phyloP scores from a whole-genome alignment of 2,329 filamentous ascomycete genomes.

The Zalaria sp. region DNA sequence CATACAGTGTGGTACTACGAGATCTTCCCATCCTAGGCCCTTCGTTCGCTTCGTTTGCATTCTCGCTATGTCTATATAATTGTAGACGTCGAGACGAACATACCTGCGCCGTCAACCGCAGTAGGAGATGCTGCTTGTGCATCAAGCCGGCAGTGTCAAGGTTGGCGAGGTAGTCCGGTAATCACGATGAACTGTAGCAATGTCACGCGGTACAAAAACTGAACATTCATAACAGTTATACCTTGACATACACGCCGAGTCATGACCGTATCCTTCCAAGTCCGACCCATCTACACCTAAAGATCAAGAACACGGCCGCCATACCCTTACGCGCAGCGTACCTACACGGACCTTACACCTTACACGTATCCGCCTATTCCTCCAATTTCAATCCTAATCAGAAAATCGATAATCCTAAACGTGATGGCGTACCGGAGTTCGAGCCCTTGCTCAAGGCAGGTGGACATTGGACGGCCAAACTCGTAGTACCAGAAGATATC shows the following conservation, averaged over 20 bases:
- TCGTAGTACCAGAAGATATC: slow-evolving; percentile 68
- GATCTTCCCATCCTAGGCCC: no score
- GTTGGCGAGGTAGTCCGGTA: slow-evolving; percentile 89
- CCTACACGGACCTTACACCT: slow-evolving; percentile 86
- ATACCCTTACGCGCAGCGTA: slow-evolving; percentile 89
- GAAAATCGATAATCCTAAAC: slow-evolving; percentile 55
- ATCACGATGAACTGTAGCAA: slow-evolving; percentile 8
- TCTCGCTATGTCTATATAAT: no score
- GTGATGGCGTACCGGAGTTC: slow-evolving; percentile 72
- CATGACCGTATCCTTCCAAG: slow-evolving; percentile 81
- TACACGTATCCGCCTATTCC: slow-evolving; percentile 78
- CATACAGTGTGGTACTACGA: no score
- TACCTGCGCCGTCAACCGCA: neutral
- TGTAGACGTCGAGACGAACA: no score
- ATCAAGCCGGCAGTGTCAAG: slow-evolving; percentile 83
- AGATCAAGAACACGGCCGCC: slow-evolving; percentile 81
- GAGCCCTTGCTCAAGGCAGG: slow-evolving; percentile 95
- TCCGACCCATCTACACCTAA: slow-evolving; percentile 66
- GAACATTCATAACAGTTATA: slow-evolving; percentile 39
- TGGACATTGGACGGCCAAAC: slow-evolving; percentile 66
- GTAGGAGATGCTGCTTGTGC: slow-evolving; percentile 64
- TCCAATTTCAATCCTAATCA: slow-evolving; percentile 69
- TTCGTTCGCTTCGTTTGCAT: no score
- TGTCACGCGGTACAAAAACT: slow-evolving; percentile 1
- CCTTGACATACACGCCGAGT: slow-evolving; percentile 80